phyloP scores from a whole-genome alignment of 73 alveolate species.

The Paramecium caudatum region DNA sequence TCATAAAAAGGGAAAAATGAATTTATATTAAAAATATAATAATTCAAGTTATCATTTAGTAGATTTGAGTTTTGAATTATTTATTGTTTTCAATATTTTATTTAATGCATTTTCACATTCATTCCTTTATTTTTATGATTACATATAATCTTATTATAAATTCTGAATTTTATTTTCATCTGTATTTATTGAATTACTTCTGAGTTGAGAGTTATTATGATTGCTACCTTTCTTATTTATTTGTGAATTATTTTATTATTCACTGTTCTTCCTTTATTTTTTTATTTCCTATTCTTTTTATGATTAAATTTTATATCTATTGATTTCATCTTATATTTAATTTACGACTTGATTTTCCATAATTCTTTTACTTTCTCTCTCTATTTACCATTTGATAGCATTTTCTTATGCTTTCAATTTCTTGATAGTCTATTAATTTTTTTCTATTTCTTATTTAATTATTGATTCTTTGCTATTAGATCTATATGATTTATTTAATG shows the following conservation, averaged over 20 bases:
- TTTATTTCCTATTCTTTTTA: background rate
- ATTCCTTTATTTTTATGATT: background rate
- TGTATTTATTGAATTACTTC: background rate
- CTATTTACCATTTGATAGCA: slow-evolving; percentile 37
- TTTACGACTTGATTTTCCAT: background rate
- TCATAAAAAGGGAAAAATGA: slow-evolving; percentile 46
- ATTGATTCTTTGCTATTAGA: slow-evolving; percentile 51
- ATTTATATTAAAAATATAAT: background rate
- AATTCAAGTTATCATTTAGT: slow-evolving; percentile 1
- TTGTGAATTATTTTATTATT: slow-evolving; percentile 1
- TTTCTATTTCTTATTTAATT: slow-evolving; percentile 13
- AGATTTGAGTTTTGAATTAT: background rate
- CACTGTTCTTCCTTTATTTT: background rate
- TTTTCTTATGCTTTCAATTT: slow-evolving; percentile 34
- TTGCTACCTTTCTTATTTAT: background rate
- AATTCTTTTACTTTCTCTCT: slow-evolving; percentile 36
- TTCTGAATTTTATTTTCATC: background rate
- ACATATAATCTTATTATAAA: background rate
- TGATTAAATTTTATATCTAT: background rate
- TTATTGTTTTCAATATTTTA: slow-evolving; percentile 25
- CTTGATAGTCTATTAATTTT: background rate
- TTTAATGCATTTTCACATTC: slow-evolving; percentile 5
- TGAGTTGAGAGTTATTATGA: background rate
- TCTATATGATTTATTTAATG: slow-evolving; percentile 19
- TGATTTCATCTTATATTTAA: slow-evolving; percentile 12